Percentiles rank a stretch among this genome's conserved stretches.
phyloP scores from a whole-genome alignment of 345 rosid species.

The Rhodamnia rubescens region DNA sequence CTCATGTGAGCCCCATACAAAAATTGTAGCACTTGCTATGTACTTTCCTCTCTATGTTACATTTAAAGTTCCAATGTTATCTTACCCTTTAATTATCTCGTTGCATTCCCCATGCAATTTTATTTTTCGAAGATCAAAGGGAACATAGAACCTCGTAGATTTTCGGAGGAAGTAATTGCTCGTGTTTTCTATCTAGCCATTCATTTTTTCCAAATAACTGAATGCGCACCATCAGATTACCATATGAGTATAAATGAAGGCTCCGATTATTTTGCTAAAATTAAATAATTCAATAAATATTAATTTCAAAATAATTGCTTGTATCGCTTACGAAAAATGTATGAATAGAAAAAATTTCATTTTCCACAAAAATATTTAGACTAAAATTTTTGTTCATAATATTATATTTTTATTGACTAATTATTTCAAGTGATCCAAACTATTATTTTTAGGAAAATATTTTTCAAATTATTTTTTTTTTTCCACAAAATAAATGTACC shows the following conservation, averaged over 20 bases:
- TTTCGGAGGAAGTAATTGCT: background rate
- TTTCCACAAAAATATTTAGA: background rate
- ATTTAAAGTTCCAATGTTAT: background rate
- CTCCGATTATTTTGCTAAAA: background rate
- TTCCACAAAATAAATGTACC: rapidly evolving
- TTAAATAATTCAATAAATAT: background rate
- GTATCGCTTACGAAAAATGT: too few species aligned
- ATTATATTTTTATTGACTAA: too few species aligned
- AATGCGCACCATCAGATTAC: background rate
- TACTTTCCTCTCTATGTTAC: rapidly evolving
- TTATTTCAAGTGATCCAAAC: too few species aligned
- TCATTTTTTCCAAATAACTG: background rate
- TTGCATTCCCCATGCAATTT: background rate
- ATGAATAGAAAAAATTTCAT: rapidly evolving
- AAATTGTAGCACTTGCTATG: too few species aligned
- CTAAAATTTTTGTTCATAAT: too few species aligned
- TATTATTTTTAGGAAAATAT: background rate
- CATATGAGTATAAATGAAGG: background rate
- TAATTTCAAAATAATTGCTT: too few species aligned
- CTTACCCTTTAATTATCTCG: background rate
- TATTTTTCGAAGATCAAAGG: background rate
- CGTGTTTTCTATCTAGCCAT: background rate
- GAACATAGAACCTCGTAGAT: background rate
- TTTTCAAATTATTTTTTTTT: background rate
- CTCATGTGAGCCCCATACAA: too few species aligned